phyloP scores from a whole-genome alignment of 2,329 filamentous ascomycete genomes.

The Botrytis aclada region DNA sequence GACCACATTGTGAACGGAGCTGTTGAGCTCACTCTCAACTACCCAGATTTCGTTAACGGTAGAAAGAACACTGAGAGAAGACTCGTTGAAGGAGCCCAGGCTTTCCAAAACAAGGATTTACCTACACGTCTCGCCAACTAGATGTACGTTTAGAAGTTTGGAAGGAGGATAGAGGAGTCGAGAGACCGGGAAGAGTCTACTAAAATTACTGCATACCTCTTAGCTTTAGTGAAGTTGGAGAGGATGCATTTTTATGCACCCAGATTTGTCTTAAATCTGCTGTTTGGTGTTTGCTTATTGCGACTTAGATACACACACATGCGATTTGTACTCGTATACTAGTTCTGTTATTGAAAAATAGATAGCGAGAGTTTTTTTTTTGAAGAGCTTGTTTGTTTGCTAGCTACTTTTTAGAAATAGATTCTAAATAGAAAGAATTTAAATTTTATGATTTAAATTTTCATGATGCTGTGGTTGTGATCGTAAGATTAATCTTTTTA shows the following conservation, averaged over 20 bases:
- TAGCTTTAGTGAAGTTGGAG: not conserved
- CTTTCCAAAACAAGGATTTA: conserved; percentile 34
- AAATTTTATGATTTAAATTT: not conserved
- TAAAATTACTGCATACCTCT: not conserved
- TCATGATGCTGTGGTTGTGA: not conserved
- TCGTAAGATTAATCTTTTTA: not conserved
- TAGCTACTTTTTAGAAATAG: conserved; percentile 5
- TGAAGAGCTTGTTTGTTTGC: conserved; percentile 9
- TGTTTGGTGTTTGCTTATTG: conserved; percentile 10
- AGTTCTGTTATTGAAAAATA: conserved; percentile 3
- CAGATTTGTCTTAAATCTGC: conserved; percentile 9
- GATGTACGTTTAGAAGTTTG: not conserved
- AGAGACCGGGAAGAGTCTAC: not conserved
- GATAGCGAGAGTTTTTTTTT: conserved; percentile 19
- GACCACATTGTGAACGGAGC: conserved; percentile 71
- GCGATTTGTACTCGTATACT: conserved; percentile 1
- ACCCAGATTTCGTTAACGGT: conserved; percentile 71
- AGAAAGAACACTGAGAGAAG: conserved; percentile 41
- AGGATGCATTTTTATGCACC: not conserved
- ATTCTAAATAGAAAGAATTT: not conserved
- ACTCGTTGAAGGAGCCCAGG: conserved; percentile 39
- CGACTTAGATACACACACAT: conserved; percentile 19
- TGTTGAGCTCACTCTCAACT: conserved; percentile 73
- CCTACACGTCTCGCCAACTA: conserved; percentile 23
- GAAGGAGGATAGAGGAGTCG: not conserved